phyloP scores from a whole-genome alignment of 75 land plant species.

The Picea glauca region DNA sequence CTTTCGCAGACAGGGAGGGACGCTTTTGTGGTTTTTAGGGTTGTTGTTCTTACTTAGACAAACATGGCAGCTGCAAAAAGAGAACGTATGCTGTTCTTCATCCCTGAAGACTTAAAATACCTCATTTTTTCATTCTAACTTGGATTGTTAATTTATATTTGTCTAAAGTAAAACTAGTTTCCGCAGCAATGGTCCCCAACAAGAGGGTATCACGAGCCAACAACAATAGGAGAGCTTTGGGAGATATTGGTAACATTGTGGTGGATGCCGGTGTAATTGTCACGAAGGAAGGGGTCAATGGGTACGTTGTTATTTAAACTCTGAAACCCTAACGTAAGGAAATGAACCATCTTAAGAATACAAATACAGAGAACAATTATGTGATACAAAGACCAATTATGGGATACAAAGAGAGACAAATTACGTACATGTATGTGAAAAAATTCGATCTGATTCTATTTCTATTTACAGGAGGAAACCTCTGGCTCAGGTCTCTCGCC shows the following conservation, averaged over 20 bases:
- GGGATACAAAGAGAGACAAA: not conserved
- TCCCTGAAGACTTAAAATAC: too few species aligned
- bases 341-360: not conserved
- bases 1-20: too few species aligned
- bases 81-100: too few species aligned
- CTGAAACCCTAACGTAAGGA: too few species aligned
- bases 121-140: too few species aligned
- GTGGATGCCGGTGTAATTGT: conserved; percentile 26
- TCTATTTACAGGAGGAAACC: conserved; percentile 18
- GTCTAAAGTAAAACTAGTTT: too few species aligned
- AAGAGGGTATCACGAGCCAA: conserved; percentile 23
- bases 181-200: conserved; percentile 6
- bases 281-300: conserved; percentile 21
- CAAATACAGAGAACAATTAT: not conserved
- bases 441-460: not conserved
- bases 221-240: conserved; percentile 61
- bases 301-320: not conserved
- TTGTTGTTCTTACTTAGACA: too few species aligned
- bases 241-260: conserved; percentile 77
- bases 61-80: too few species aligned
- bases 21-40: too few species aligned
- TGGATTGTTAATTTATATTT: too few species aligned
- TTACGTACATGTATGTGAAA: not conserved
- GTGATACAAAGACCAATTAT: too few species aligned
- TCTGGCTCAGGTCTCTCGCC: conserved; percentile 23